Evolutionary conservation across 257 asterid genomes (phyloP).

Genomic region (Lycium ferocissimum): DNA sequence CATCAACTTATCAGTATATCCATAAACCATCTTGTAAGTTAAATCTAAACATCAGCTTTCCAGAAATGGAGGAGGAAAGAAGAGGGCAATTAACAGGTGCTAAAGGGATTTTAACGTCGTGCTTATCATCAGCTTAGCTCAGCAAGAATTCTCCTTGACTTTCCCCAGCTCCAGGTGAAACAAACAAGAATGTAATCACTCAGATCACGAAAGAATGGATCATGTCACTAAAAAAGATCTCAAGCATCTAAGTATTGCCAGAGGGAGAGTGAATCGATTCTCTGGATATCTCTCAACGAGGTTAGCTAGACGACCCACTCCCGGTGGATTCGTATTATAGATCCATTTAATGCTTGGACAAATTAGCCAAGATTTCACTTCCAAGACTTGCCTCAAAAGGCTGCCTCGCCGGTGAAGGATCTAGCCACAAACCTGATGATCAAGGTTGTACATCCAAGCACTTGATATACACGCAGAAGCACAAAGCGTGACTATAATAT

Average conservation of each 20-base stretch:
- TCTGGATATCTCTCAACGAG: not conserved
- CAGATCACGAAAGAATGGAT: not conserved
- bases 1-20: not conserved
- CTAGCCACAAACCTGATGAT: slow-evolving; percentile 7
- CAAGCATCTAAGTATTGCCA: not conserved
- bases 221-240: not conserved
- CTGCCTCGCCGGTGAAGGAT: not conserved
- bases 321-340: not conserved
- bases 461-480: slow-evolving; percentile 12
- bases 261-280: slow-evolving; percentile 3
- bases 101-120: not conserved
- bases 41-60: not conserved
- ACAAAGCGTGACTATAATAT: not conserved
- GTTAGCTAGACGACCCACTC: not conserved
- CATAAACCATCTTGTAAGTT: not conserved
- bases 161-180: not conserved
- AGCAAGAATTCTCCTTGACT: not conserved
- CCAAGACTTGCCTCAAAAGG: slow-evolving; percentile 7
- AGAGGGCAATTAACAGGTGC: not conserved
- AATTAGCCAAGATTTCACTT: not conserved
- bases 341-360: not conserved
- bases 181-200: not conserved
- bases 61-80: not conserved
- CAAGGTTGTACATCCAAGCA: slow-evolving; percentile 20
- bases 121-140: not conserved